Evolutionary conservation across 2,329 filamentous ascomycete genomes (phyloP).

Genomic region (Ilyonectria robusta): DNA sequence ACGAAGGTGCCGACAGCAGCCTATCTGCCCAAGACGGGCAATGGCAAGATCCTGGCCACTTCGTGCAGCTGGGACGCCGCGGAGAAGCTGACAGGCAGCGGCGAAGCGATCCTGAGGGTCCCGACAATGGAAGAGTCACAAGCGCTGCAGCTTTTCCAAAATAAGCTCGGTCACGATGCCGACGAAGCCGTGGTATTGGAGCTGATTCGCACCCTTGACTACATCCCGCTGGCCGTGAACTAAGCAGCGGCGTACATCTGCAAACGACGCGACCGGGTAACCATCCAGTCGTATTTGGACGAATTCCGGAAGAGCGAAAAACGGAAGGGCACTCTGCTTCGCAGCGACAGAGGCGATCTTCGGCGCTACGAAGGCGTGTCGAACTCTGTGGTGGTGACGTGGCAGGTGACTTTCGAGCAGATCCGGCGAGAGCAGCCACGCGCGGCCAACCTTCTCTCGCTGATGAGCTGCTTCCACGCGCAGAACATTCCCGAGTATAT

Average conservation of each 20-base stretch:
- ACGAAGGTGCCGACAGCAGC: neutral
- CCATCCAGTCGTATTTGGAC: conserved; percentile 51
- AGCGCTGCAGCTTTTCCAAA: neutral
- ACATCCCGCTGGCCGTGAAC: neutral
- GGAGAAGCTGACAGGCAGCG: neutral
- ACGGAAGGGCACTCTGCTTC: conserved; percentile 43
- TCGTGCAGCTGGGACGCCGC: conserved; percentile 1
- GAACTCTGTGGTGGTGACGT: conserved; percentile 9
- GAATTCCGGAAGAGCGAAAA: conserved; percentile 47
- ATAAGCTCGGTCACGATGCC: neutral
- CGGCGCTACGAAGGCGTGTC: conserved; percentile 19
- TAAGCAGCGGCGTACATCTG: conserved; percentile 1
- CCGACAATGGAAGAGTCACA: neutral
- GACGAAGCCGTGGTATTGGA: too few relatives aligned
- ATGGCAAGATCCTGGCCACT: neutral
- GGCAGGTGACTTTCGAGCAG: conserved; percentile 7
- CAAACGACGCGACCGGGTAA: neutral
- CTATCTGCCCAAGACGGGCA: neutral
- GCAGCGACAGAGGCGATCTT: conserved; percentile 40
- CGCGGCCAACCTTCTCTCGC: conserved; percentile 1
- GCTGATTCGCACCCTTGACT: neutral
- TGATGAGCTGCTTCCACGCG: conserved; percentile 52
- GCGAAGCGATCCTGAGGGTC: neutral
- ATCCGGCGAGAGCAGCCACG: neutral
- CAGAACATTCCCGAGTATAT: conserved; percentile 55